These are phyloP conservation scores for Dalechampia spathulata DNA, from an alignment of 441 rosid species.

Conservation along the genomic window DNA sequence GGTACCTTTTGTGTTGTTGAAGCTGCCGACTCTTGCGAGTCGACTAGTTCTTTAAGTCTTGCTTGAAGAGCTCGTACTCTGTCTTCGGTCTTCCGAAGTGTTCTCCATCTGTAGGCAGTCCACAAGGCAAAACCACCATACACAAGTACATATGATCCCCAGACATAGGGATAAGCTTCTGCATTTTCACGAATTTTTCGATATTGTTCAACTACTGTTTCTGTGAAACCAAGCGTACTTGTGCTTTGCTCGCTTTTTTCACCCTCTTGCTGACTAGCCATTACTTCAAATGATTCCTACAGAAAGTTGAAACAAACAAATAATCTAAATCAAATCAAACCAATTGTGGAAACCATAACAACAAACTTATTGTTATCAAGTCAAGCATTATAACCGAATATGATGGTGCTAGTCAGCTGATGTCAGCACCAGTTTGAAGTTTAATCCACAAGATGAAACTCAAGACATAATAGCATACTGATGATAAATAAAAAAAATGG, in stretches of 20 bases:
- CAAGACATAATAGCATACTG: background rate
- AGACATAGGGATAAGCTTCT: slow-evolving; percentile 81
- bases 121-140: slow-evolving; percentile 80
- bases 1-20: slow-evolving; percentile 21
- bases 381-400: background rate
- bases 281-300: slow-evolving; percentile 2
- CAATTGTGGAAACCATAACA: background rate
- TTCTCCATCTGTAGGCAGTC: slow-evolving; percentile 74
- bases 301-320: background rate
- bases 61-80: slow-evolving; percentile 72
- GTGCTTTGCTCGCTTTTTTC: slow-evolving; percentile 24
- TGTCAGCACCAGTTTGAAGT: background rate
- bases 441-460: background rate
- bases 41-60: slow-evolving; percentile 48
- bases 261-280: slow-evolving; percentile 43
- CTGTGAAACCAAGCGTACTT: slow-evolving; percentile 27
- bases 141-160: slow-evolving; percentile 81
- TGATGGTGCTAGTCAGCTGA: background rate
- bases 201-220: slow-evolving; percentile 48
- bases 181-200: slow-evolving; percentile 67
- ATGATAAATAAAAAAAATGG: background rate
- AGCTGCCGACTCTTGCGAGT: slow-evolving; percentile 47
- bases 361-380: background rate
- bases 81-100: slow-evolving; percentile 82
- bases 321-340: background rate